A percentile compares a stretch with the other conserved stretches of the same genome.
Evolutionary conservation across 163 green algal species (phyloP).

Genomic region (Trebouxiophyceae sp.): DNA sequence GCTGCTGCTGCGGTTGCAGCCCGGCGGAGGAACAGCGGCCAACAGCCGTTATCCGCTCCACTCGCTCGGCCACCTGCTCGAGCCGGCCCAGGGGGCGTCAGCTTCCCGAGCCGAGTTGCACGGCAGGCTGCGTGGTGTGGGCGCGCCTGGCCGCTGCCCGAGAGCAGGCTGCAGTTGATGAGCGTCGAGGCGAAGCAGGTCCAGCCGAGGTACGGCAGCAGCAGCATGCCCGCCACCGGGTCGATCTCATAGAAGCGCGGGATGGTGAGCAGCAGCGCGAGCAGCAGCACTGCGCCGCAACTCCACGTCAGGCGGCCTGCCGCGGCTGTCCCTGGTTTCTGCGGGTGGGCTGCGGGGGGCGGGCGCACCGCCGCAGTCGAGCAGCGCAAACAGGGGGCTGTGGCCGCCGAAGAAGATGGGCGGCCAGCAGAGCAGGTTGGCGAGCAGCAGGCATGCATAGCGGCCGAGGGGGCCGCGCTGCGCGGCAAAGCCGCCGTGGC

Average conservation of each 20-base stretch:
- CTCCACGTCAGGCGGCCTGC: not conserved
- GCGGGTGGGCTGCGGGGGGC: not conserved
- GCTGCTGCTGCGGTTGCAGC: not conserved
- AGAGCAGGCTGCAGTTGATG: constrained; percentile 15
- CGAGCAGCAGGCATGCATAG: constrained; percentile 10
- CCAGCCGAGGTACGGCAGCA: constrained; percentile 50
- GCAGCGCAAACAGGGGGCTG: not conserved
- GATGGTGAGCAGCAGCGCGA: constrained; percentile 9
- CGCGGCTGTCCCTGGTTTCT: not conserved
- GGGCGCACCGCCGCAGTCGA: not conserved
- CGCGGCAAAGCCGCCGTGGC: not conserved
- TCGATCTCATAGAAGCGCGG: constrained; percentile 15
- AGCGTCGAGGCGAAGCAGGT: constrained; percentile 35
- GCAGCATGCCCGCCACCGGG: constrained; percentile 24
- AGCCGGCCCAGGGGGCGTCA: no score
- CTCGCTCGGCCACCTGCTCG: no score
- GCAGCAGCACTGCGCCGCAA: constrained; percentile 22
- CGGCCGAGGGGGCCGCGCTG: constrained; percentile 1
- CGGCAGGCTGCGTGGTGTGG: not conserved
- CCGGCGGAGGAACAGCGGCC: no score
- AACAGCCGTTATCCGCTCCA: no score
- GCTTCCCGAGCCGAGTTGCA: no score
- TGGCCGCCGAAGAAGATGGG: constrained; percentile 13
- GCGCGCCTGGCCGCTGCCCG: constrained; percentile 1
- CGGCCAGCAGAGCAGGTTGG: constrained; percentile 13